These are phyloP conservation scores for Lactarius psammicola DNA, from an alignment of 768 basidiomycete species.

Conservation along the genomic window DNA sequence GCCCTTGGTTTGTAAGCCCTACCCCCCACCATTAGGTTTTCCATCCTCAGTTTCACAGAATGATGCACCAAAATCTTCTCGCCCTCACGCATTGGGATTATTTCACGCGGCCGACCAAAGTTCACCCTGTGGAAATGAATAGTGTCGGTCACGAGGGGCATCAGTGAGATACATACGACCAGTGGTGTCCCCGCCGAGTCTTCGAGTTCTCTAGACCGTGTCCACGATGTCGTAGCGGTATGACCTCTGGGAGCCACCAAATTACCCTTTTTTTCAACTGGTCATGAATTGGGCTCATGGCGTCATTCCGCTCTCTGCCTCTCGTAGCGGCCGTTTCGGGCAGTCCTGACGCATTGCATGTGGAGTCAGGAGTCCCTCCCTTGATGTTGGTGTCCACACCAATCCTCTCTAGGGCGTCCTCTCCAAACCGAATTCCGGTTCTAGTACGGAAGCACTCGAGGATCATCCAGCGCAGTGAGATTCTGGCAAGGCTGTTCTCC, in stretches of 20 bases:
- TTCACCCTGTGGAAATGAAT: slow-evolving; percentile 2
- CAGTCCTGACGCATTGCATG: slow-evolving; percentile 29
- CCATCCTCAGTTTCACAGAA: slow-evolving; percentile 14
- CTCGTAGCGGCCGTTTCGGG: slow-evolving; percentile 16
- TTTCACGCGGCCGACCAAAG: not conserved
- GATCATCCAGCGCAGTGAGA: no score
- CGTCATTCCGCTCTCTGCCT: slow-evolving; percentile 52
- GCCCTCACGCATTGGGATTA: not conserved
- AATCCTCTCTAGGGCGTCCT: no score
- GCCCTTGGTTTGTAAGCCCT: slow-evolving; percentile 36
- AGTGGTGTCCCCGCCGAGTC: not conserved
- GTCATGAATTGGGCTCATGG: slow-evolving; percentile 52
- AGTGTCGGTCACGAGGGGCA: no score
- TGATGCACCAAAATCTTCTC: slow-evolving; percentile 14
- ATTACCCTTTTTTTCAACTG: slow-evolving; percentile 45
- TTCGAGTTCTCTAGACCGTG: not conserved
- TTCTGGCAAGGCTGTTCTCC: no score
- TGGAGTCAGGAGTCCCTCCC: slow-evolving; percentile 29
- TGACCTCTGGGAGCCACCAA: slow-evolving; percentile 69
- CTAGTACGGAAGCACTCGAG: no score
- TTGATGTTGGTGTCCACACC: slow-evolving; percentile 33
- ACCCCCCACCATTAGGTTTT: slow-evolving; percentile 29
- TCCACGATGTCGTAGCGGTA: slow-evolving; percentile 31
- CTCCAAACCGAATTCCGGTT: slow-evolving; percentile 42
- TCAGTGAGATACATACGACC: slow-evolving; percentile 8